These are phyloP conservation scores for Pythium aquatile DNA, from an alignment of 352 stramenopile species.

Conservation along the genomic window DNA sequence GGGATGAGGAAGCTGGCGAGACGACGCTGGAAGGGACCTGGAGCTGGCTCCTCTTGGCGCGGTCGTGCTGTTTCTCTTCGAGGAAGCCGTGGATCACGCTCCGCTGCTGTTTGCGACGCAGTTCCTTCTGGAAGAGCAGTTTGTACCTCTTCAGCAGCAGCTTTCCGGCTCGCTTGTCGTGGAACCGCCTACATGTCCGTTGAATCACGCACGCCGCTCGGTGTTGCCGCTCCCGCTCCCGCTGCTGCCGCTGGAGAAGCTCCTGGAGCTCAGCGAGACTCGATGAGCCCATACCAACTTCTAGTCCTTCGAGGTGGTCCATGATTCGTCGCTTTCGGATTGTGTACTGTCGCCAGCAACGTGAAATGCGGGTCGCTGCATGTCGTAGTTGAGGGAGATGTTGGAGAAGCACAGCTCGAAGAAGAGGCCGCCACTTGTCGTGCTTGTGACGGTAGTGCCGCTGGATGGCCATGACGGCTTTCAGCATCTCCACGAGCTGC, in stretches of 20 bases:
- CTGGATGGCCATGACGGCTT: constrained; percentile 38
- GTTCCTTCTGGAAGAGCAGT: constrained; percentile 45
- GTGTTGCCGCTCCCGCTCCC: not conserved
- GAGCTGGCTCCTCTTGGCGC: constrained; percentile 22
- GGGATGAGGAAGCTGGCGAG: not conserved
- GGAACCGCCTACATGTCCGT: constrained; percentile 24
- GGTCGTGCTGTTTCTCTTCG: constrained; percentile 37
- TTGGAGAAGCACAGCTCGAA: constrained; percentile 27
- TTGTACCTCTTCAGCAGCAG: constrained; percentile 43
- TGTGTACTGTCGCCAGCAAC: not conserved
- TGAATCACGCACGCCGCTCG: constrained; percentile 32
- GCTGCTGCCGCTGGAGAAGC: constrained; percentile 26
- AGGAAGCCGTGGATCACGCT: constrained; percentile 54
- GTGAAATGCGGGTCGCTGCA: constrained; percentile 2
- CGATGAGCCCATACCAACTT: not conserved
- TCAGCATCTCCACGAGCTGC: constrained; percentile 27
- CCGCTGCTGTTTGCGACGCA: constrained; percentile 48
- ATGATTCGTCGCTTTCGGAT: constrained; percentile 1
- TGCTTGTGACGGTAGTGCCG: constrained; percentile 31
- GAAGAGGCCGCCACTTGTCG: constrained; percentile 37
- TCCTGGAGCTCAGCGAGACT: constrained; percentile 22
- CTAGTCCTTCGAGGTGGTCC: not conserved
- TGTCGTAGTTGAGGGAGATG: constrained; percentile 27
- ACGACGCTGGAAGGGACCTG: not conserved
- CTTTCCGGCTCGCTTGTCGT: constrained; percentile 36